A percentile compares a stretch with the other conserved stretches of the same genome.
phyloP scores from a whole-genome alignment of 768 basidiomycete species.

The Boletus patriciae region DNA sequence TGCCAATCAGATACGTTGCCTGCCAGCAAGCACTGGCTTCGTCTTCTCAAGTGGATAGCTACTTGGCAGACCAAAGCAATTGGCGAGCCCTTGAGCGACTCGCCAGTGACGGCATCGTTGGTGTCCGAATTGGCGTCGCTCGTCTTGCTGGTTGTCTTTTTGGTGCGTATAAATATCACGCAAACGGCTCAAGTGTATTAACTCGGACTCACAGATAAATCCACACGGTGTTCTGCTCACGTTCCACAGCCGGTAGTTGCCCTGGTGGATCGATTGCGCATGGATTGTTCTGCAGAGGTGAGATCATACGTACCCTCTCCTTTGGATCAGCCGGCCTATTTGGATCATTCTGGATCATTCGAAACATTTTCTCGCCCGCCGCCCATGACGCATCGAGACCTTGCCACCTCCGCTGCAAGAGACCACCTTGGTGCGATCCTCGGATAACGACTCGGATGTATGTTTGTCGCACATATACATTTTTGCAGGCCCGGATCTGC shows the following conservation, averaged over 20 bases:
- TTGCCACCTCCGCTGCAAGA: conserved; percentile 3
- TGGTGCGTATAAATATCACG: conserved; percentile 43
- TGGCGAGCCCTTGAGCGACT: conserved; percentile 58
- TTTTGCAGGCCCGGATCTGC: conserved; percentile 11
- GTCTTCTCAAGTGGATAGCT: conserved; percentile 34
- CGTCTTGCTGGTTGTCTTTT: conserved; percentile 59
- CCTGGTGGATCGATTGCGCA: conserved; percentile 48
- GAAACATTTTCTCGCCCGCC: conserved; percentile 43
- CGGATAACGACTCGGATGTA: background rate
- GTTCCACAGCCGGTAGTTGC: conserved; percentile 38
- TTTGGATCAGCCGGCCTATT: conserved; percentile 15
- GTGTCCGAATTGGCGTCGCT: conserved; percentile 86
- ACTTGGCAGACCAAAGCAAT: conserved; percentile 42
- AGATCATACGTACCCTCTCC: conserved; percentile 52
- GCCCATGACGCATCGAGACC: conserved; percentile 14
- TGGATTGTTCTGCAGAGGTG: conserved; percentile 62
- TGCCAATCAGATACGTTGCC: conserved; percentile 63
- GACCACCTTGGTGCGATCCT: conserved; percentile 11
- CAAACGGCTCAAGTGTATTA: conserved; percentile 5
- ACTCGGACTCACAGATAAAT: conserved; percentile 17
- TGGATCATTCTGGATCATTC: conserved; percentile 22
- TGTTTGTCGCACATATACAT: conserved; percentile 16
- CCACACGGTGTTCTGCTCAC: conserved; percentile 6
- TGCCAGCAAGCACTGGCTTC: conserved; percentile 63
- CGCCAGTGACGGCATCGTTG: conserved; percentile 67